Evolutionary conservation across 805 yeast species (phyloP).

Genomic region (Sporopachydermia lactativora): DNA sequence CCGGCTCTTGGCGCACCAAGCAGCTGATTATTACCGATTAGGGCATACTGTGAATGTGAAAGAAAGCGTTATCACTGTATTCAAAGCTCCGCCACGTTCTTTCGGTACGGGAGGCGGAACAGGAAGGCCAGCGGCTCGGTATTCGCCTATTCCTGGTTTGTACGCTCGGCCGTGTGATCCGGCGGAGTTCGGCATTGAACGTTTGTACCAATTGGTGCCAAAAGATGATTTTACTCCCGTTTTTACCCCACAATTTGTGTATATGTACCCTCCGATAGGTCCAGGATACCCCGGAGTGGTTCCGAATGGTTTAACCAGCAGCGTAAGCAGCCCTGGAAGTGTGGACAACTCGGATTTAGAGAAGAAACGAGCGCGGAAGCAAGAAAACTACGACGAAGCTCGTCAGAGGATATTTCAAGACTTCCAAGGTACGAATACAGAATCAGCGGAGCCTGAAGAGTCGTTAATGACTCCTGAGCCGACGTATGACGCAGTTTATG

Average conservation of each 20-base stretch:
- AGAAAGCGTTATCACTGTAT: conserved; percentile 32
- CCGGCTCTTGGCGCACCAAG: conserved; percentile 51
- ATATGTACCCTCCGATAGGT: background rate
- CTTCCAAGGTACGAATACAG: conserved; percentile 2
- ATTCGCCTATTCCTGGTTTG: background rate
- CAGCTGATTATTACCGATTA: conserved; percentile 51
- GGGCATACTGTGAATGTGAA: conserved; percentile 41
- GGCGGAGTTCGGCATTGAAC: background rate
- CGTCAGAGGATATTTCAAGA: conserved; percentile 25
- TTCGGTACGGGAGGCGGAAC: background rate
- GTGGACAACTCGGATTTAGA: conserved; percentile 15
- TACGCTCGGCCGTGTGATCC: conserved; percentile 1
- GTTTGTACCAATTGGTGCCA: conserved; percentile 6
- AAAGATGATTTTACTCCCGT: conserved; percentile 2
- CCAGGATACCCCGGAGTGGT: background rate
- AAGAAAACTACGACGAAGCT: conserved; percentile 25
- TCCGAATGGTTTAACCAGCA: conserved; percentile 12
- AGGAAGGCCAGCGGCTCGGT: background rate
- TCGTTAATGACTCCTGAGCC: background rate
- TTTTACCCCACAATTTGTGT: conserved; percentile 3
- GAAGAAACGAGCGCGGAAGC: conserved; percentile 20
- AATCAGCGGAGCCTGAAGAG: background rate
- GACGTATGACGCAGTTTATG: background rate
- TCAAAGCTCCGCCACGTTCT: conserved; percentile 17
- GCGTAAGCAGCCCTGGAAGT: conserved; percentile 6